A percentile compares a stretch with the other conserved stretches of the same genome.
These are phyloP conservation scores for Chamaenerion angustifolium DNA, from an alignment of 345 rosid species.

Conservation along the genomic window DNA sequence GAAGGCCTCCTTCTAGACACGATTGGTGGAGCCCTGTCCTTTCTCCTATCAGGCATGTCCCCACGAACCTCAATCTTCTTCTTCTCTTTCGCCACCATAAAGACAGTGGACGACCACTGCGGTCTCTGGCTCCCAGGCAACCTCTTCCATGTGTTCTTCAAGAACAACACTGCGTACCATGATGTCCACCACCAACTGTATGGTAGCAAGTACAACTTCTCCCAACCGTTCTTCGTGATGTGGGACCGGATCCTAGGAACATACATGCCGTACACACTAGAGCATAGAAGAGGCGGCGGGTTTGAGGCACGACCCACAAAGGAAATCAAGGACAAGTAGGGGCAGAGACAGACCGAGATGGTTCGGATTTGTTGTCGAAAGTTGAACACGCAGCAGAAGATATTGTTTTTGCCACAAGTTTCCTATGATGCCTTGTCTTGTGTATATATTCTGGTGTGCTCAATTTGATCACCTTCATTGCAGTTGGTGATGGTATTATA, in stretches of 20 bases:
- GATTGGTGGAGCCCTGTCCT: conserved; percentile 68
- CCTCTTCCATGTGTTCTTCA: conserved; percentile 51
- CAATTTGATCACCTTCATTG: background rate
- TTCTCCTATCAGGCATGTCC: conserved; percentile 72
- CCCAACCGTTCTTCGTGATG: conserved; percentile 66
- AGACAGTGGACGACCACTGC: conserved; percentile 78
- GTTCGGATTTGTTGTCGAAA: no score
- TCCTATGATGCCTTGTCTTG: background rate
- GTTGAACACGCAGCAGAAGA: no score
- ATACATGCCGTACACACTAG: conserved; percentile 73
- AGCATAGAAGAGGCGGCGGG: conserved; percentile 61
- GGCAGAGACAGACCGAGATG: background rate
- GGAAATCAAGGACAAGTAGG: conserved; percentile 38
- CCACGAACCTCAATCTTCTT: conserved; percentile 69
- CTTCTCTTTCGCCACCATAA: conserved; percentile 84
- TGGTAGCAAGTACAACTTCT: conserved; percentile 69
- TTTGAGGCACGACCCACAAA: conserved; percentile 49
- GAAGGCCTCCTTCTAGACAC: conserved; percentile 79
- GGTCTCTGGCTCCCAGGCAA: conserved; percentile 83
- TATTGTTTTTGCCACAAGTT: no score
- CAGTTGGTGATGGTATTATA: no score
- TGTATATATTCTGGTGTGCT: conserved; percentile 6
- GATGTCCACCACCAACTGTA: conserved; percentile 80
- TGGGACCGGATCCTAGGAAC: conserved; percentile 84
- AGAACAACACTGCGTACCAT: conserved; percentile 73